Evolutionary conservation across 495 filamentous ascomycete species (phyloP).

Genomic region (Penicillium riverlandense): DNA sequence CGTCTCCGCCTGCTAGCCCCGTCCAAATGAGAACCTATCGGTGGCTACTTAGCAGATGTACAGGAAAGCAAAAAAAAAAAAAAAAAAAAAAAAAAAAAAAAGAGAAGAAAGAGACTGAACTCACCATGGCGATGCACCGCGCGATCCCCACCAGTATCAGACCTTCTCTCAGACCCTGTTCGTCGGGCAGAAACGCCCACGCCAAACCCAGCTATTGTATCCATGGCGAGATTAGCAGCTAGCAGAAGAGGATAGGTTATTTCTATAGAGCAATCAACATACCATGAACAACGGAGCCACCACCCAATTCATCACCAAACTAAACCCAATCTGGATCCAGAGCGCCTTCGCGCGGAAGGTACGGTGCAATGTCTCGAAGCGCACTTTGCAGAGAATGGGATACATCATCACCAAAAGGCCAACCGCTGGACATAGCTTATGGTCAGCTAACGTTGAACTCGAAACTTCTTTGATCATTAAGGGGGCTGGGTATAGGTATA

Average conservation of each 20-base stretch:
- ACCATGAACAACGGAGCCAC: conserved; percentile 74
- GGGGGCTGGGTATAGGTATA: background rate
- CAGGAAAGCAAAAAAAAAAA: too few species aligned
- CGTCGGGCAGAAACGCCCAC: conserved; percentile 78
- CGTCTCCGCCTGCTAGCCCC: conserved; percentile 62
- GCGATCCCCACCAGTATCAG: conserved; percentile 74
- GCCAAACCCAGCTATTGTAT: conserved; percentile 55
- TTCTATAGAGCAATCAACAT: background rate
- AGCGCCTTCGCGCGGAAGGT: conserved; percentile 48
- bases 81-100: too few species aligned
- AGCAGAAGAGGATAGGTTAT: too few species aligned
- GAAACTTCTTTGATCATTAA: background rate
- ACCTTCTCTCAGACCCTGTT: conserved; percentile 58
- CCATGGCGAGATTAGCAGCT: background rate
- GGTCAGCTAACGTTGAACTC: background rate
- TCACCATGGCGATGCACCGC: conserved; percentile 79
- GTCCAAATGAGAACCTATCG: conserved; percentile 64
- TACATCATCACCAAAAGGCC: conserved; percentile 82
- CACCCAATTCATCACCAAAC: conserved; percentile 70
- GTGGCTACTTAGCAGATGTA: background rate
- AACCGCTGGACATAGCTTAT: conserved; percentile 38
- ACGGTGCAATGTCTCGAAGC: conserved; percentile 61
- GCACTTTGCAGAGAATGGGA: conserved; percentile 77
- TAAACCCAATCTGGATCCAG: conserved; percentile 67
- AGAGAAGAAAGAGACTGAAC: background rate